Percentiles rank a stretch among this genome's conserved stretches.
phyloP scores from a whole-genome alignment of 257 asterid genomes.

The Nicotiana benthamiana region DNA sequence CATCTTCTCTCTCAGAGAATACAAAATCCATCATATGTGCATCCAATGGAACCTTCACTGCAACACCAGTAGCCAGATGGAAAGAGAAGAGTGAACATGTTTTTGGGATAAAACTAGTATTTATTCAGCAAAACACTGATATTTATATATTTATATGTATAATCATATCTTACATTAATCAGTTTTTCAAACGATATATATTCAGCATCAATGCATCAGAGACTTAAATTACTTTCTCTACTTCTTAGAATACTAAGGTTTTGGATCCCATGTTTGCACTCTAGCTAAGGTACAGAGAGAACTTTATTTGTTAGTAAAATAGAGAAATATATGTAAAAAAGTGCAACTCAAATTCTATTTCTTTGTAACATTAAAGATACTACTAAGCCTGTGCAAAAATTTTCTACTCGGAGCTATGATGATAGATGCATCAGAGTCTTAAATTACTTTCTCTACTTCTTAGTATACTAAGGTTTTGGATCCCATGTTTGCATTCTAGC shows the following conservation, averaged over 20 bases:
- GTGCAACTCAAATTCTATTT: neutral
- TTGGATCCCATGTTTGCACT: neutral
- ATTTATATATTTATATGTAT: neutral
- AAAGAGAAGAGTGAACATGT: slow-evolving; percentile 12
- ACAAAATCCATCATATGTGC: slow-evolving; percentile 96
- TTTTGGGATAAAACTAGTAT: neutral
- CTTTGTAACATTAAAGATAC: neutral
- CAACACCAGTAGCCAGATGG: slow-evolving; percentile 16
- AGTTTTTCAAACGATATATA: neutral
- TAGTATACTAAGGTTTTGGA: neutral
- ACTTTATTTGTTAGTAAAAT: neutral
- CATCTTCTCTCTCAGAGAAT: slow-evolving; percentile 85
- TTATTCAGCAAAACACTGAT: neutral
- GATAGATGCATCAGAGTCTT: neutral
- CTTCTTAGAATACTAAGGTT: neutral
- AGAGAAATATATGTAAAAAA: neutral
- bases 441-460: neutral
- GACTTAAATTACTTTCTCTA: neutral
- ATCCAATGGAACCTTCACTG: slow-evolving; percentile 94
- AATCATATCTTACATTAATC: neutral
- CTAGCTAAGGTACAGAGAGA: neutral
- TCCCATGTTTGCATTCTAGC: neutral
- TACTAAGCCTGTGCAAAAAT: neutral
- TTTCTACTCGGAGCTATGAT: too few relatives aligned
- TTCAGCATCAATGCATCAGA: neutral